Base-by-base conservation (phyloP, 345 rosid species). In the Eucalyptus guilfoylei region DNA sequence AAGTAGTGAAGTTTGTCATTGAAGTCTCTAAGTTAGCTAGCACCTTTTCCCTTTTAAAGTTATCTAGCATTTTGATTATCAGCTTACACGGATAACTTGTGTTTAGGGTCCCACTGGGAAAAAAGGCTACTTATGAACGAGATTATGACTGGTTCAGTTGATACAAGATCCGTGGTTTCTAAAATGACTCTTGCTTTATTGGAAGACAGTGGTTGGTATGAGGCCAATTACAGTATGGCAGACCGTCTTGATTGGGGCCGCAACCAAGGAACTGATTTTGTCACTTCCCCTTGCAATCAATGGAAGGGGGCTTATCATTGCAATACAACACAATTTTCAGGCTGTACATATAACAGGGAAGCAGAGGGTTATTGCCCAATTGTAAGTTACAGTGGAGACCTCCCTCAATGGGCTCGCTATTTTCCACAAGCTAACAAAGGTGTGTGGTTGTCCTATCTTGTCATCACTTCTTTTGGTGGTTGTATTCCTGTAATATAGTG, bases 321-420 rank as follows among this genome's bases (percentile, higher is more conserved):
- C 95, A 98, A 98, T 92, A 95, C 97, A 52, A 93, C 99, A 83
- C 98, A 94, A 90, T 91, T 96, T 90, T 98, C 99, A 45, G 99
- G 99, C 40, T 98, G 99, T 92, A 98, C 99, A 90, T 97, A 96
- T 91, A 97, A 97, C 93, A 95, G 99, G 93, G 99, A 98, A 93
- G 99, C 99, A 80, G 99, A 98, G 92, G 99, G 99, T 87, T 98
- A 98, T 90, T 98, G 99, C 90, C 99, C 99, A 76, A 97, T 98
- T 89, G 93, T 98, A 90, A 98, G 93, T 93, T 96, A 98, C 91
- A 95, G 95, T 48, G 98, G 96, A 87, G 99, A 98, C 91, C 95
- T 98, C 87, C 99, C 99, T 87, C 94, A 92, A 83, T 98, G 99
- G 99, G 99, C 99, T 90, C 99, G 94, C 44, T 98, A 98, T 92